Percentiles rank a stretch among this genome's conserved stretches.
phyloP scores from a whole-genome alignment of 2,329 filamentous ascomycete genomes.

The Pseudocercospora vitis region DNA sequence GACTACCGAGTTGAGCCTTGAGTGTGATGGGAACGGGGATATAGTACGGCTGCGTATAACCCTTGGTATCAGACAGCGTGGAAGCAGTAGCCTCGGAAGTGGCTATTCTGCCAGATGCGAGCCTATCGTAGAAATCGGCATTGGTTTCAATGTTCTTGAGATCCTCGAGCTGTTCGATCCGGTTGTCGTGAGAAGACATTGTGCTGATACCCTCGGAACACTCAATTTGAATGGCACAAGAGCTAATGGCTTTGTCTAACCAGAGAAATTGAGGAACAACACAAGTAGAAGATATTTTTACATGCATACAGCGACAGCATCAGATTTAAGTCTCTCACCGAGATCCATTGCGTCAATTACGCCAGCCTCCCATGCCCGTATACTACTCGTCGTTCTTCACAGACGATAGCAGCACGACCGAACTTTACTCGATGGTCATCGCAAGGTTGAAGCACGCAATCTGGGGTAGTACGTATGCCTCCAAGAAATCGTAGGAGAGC shows the following conservation, averaged over 20 bases:
- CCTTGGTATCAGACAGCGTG: constrained; percentile 14
- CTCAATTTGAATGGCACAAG: not conserved
- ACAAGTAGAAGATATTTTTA: too few relatives aligned
- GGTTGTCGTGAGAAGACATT: constrained; percentile 30
- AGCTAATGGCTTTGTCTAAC: too few relatives aligned
- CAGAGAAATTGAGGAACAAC: too few relatives aligned
- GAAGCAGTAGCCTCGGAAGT: constrained; percentile 20
- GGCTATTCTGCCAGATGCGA: constrained; percentile 31
- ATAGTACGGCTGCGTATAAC: constrained; percentile 25
- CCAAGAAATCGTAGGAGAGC: not conserved
- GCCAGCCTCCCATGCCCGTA: not conserved
- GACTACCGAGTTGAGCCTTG: constrained; percentile 35
- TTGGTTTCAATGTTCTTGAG: constrained; percentile 32
- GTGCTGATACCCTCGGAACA: not conserved
- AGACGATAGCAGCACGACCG: constrained; percentile 5
- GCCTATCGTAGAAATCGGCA: constrained; percentile 32
- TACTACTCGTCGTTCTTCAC: constrained; percentile 10
- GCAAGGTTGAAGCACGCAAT: constrained; percentile 20
- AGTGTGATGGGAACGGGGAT: constrained; percentile 37
- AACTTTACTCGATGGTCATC: constrained; percentile 21
- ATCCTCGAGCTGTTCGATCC: constrained; percentile 34
- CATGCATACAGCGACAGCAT: too few relatives aligned
- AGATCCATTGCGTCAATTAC: not conserved
- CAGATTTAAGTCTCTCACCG: not conserved
- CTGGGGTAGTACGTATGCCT: constrained; percentile 11